Base-by-base conservation (phyloP, 2,329 filamentous ascomycete species). In the Phialophora chinensis region DNA sequence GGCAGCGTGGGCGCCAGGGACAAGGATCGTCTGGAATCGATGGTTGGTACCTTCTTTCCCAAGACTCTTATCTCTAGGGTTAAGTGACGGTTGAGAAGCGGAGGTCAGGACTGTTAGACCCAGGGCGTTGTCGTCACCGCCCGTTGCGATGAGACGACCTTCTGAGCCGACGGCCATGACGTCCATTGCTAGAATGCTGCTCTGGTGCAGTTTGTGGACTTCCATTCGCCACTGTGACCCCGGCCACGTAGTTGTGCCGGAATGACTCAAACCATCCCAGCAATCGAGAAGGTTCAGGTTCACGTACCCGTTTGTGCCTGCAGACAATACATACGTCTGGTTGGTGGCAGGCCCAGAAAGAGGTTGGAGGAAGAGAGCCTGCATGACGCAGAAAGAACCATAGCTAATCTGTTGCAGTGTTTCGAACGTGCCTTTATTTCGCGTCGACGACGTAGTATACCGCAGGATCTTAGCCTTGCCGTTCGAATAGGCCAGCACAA, bases 91-190 rank as follows among this genome's bases (percentile, higher is more conserved):
- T 33, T n/a, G 7, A 60, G 56, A 11, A 20, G 14, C 4, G 35
- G 61, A 33, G 7, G 27, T 53, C 23, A 69, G 31, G 35, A 84
- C 74, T 0, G 85, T 85, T 11, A 91, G 73, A 0, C 86, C 89
- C 0, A 98, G 77, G 3, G 90, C 90, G 68, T 95, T 95, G 77
- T 98, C 95, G 73, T 99, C 95, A 25, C 95, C 93, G 29, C 91
- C 92, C 0, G 92, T 93, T 4, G 91, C 77, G 20, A 96, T 74
- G 0, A 91, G 68, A 71, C 71, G 80, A 72, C 60, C 78, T 70
- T n/a, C 75, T 69, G 20, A 73, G 71, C 14, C 33, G 7, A 82
- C 60, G 31, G 73, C 54, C 1, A 76, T 66, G 4, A 78, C 60
- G 3, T 79, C 75, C 65, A 85, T 75, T 0, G 77, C 74, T 76